These are phyloP conservation scores for Chimonanthus praecox DNA, from an alignment of 164 flowering plant species.

Conservation along the genomic window DNA sequence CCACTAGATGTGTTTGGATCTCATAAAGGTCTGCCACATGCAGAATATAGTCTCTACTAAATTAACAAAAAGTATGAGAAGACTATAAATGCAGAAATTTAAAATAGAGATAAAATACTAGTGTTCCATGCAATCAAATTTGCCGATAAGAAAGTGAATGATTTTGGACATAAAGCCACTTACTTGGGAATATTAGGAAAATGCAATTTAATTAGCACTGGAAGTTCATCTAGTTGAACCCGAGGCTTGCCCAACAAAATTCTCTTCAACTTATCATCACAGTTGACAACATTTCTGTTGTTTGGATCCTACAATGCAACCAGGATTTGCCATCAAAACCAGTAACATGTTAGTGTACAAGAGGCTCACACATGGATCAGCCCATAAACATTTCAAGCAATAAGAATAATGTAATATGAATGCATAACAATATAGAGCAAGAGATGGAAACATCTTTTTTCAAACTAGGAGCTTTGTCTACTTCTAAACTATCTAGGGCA, in stretches of 20 bases:
- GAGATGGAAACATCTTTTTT: neutral
- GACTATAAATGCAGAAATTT: no score
- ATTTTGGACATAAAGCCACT: neutral
- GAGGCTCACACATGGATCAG: neutral
- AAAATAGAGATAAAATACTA: no score
- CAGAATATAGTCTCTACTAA: no score
- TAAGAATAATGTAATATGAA: neutral
- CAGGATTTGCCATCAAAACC: slow-evolving; percentile 2
- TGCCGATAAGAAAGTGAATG: no score
- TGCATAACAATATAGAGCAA: neutral
- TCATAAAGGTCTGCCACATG: no score
- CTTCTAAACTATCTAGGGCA: no score
- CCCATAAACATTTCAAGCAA: neutral
- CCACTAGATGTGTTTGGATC: no score
- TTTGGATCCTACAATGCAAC: slow-evolving; percentile 59
- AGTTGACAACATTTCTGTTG: slow-evolving; percentile 77
- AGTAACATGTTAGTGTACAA: neutral
- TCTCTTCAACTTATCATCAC: slow-evolving; percentile 79
- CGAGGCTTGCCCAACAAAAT: slow-evolving; percentile 71
- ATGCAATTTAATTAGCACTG: slow-evolving; percentile 73
- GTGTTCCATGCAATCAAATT: no score
- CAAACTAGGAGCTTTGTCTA: no score
- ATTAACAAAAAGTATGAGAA: no score
- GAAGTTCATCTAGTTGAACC: slow-evolving; percentile 84
- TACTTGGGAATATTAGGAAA: slow-evolving; percentile 72